phyloP scores from a whole-genome alignment of 352 stramenopile genomes.

The Globisporangium sylvaticum region DNA sequence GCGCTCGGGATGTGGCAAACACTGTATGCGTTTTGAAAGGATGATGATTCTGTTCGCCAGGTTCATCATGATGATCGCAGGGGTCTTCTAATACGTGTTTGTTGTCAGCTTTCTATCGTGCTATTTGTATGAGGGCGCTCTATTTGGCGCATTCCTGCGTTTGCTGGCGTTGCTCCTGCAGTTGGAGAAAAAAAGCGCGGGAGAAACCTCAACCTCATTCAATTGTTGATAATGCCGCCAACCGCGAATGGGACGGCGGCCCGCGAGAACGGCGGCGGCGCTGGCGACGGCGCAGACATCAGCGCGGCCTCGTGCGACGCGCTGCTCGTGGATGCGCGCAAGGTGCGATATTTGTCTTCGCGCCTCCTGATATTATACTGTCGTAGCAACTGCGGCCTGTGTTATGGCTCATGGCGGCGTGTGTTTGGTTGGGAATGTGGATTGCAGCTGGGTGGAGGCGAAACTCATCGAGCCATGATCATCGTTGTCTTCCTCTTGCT shows the following conservation, averaged over 20 bases:
- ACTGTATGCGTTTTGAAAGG: neutral
- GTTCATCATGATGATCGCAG: no score
- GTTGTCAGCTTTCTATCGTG: neutral
- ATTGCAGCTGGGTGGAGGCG: no score
- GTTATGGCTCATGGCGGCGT: neutral
- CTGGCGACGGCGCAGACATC: neutral
- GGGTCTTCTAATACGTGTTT: neutral
- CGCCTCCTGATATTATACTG: neutral
- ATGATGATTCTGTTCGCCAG: neutral
- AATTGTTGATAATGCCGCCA: constrained; percentile 1
- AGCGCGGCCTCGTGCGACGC: constrained; percentile 19
- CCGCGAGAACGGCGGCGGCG: neutral
- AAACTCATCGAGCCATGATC: neutral
- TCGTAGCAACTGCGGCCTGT: neutral
- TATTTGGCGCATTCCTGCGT: neutral
- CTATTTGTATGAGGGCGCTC: constrained; percentile 2
- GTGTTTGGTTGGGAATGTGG: neutral
- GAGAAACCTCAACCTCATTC: neutral
- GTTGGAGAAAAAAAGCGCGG: constrained; percentile 2
- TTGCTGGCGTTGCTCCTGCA: neutral
- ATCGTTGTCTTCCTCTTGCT: neutral
- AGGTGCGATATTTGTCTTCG: constrained; percentile 13
- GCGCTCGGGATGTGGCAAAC: neutral
- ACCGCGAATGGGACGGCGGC: neutral
- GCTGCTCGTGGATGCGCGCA: constrained; percentile 36